Evolutionary conservation across 2,329 filamentous ascomycete species (phyloP), one percentile per base, ranked within the genome.

Genomic region (Aspergillus novoparasiticus): DNA sequence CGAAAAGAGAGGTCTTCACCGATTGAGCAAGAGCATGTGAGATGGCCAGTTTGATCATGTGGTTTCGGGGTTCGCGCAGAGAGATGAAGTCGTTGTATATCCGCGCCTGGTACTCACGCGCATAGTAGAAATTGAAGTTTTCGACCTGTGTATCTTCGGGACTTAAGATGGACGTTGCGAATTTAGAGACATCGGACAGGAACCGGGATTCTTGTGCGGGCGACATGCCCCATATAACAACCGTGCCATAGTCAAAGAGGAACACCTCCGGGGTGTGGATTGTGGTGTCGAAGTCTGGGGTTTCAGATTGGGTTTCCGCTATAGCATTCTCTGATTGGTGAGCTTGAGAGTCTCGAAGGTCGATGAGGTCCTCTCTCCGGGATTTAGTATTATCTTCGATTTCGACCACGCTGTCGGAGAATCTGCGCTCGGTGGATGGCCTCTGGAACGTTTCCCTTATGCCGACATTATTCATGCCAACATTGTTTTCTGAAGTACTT

Each of bases 81-180:
- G 92, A 95, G 78, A 99, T 99, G 73, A 99, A 99, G 79, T 99
- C 95, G 79, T 99, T 99, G 85, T 99, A 99, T 78, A 99, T 99
- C 58, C 95, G 90, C 26, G 95, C 93, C 80, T 99, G 96, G 77
- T 99, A 99, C 76, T 98, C 94, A 72, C 91, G 87, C 3, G 95
- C 98, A 81, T 99, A 98, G 83, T 99, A 99, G 78, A 98, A 99
- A 78, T 99, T 99, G 85, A 99, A 99, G 73, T 94, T 93, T 78
- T 99, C 95, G 54, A 93, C 92, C 80, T 99, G 94, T 34, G 97
- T 89, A 70, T 97, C 93, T 73, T 96, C 94, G 12, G 90, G 87
- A 30, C 89, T 89, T 56, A 98, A 85, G 77, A 97, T 97, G 75
- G 97, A 94, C 46, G 89, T 86, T 78, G 97, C 95, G 71, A 98